Base-by-base conservation (phyloP, 805 yeast species). In the Ogataea parapolymorpha region DNA sequence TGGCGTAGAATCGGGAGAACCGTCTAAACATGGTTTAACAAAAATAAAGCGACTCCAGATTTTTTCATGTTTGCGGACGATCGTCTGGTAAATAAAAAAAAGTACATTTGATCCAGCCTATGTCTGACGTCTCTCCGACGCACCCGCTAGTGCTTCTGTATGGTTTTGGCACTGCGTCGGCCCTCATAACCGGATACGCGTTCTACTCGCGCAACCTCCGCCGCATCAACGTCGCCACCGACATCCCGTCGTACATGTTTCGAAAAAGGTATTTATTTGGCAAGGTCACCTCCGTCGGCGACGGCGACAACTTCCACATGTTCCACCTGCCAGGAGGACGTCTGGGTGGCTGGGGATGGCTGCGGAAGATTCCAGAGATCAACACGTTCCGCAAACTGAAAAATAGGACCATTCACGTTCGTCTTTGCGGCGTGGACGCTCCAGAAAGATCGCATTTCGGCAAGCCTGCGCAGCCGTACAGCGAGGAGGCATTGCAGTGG, bases 381-480 rank as follows among this genome's bases (percentile, higher is more conserved):
- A 74, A 74, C 53, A 60, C 59, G 35, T 62, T 62, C 31, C 56
- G 62, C 41, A 53, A 74, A 65, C 59, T 79, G 27, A 77, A 79
- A 47, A 76, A 76, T 45, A 70, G 81, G 49, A 93, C 99, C 0
- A 67, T 93, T 26, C 81, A 83, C 61, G 77, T 93, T 4, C 71
- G 99, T 35, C 66, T 93, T 15, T 85, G 93, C 62, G 99, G 97
- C 0, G 82, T 91, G 12, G 99, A 93, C 70, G 99, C 99, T 0
- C 99, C 99, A 1, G 99, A 93, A 58, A 69, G 95, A 31, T 77
- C 95, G 1, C 97, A 93, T 67, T 93, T 87, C 62, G 99, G 99
- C 1, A 84, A 85, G 45, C 89, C 95, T 0, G 84, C 95, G 0
- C 99, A 93, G 59, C 91, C 93, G 0, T 85, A 64, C 57, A 79